Base-by-base conservation (phyloP, 1,284 basidiomycete genomes). In the Phellopilus nigrolimitatus region DNA sequence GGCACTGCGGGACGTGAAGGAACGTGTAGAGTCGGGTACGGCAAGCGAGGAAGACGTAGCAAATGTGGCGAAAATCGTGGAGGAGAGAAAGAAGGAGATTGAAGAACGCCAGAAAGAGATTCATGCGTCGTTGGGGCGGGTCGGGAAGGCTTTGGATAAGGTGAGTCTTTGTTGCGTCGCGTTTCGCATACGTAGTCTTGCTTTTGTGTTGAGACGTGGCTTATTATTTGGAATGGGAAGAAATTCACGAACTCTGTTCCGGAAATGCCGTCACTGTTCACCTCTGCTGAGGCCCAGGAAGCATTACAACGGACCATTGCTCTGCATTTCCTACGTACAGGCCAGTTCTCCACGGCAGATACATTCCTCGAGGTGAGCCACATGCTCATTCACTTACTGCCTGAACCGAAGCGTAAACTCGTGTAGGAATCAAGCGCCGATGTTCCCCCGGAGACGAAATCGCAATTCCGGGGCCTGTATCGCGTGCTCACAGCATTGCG, bases 61-160 rank as follows among this genome's bases (percentile, higher is more conserved):
- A 21, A 65, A 75, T 8, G 67, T 93, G 19, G 71, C 76, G 19
- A 78, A 78, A 62, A 71, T 73, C 2, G 72, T 90, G 2, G 85
- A 88, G 37, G 66, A 71, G 2, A 80, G 72, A 63, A 92, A 88
- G 80, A 91, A 85, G 66, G 89, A 91, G 51, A 73, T 93, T 0
- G 91, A 93, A 56, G 88, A 92, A 42, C 77, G 84, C 1, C 82
- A 94, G 71, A 95, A 94, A 67, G 91, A 91, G 59, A 78, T 92
- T 47, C 91, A 94, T 62, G 78, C 75, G 21, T 81, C 84, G 1
- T 69, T 95, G 4, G 79, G 82, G 15, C 80, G 80, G 58, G 74
- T 93, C 31, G 90, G 90, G 25, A 95, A 94, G 67, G 76, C 82
- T 0, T 67, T 95, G 60, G 93, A 97, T 64, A 97, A 95, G 84